Conservation (phyloP, 2,329 filamentous ascomycete genomes). For the Cladophialophora immunda region DNA sequence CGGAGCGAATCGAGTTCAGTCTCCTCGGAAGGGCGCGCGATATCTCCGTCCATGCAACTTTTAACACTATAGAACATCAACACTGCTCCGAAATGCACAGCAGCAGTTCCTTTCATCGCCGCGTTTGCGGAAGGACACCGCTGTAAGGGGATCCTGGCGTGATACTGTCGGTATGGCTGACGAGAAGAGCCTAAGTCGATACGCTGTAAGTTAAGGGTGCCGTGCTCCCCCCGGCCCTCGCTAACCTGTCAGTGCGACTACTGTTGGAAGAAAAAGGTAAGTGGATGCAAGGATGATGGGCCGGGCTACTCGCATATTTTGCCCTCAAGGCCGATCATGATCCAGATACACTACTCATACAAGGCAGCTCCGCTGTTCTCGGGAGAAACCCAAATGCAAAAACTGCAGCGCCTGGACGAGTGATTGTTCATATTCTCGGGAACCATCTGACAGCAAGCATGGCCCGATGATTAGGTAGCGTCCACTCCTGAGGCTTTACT, state of each 20-base stretch:
- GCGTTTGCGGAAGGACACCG: neutral
- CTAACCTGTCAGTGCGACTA: conserved; percentile 16
- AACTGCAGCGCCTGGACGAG: conserved; percentile 18
- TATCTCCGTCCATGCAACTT: neutral
- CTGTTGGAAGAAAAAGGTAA: conserved; percentile 25
- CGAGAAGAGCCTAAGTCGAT: conserved; percentile 3
- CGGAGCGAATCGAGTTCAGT: neutral
- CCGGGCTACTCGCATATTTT: neutral
- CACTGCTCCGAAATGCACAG: neutral
- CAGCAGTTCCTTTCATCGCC: neutral
- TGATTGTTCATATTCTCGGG: conserved; percentile 17
- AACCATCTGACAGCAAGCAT: neutral
- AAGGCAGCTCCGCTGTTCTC: conserved; percentile 13
- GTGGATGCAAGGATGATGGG: neutral
- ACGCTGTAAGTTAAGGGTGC: neutral
- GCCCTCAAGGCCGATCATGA: neutral
- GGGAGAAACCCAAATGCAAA: conserved; percentile 22
- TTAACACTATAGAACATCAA: neutral
- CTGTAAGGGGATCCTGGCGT: neutral
- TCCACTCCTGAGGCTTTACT: neutral
- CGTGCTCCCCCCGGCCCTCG: neutral
- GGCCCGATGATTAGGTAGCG: neutral
- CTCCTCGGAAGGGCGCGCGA: neutral
- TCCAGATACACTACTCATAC: neutral
- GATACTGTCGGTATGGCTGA: conserved; percentile 1